A percentile compares a stretch with the other conserved stretches of the same genome.
Conservation (phyloP, 169 alveolate species). For the Eimeria mitis region DNA sequence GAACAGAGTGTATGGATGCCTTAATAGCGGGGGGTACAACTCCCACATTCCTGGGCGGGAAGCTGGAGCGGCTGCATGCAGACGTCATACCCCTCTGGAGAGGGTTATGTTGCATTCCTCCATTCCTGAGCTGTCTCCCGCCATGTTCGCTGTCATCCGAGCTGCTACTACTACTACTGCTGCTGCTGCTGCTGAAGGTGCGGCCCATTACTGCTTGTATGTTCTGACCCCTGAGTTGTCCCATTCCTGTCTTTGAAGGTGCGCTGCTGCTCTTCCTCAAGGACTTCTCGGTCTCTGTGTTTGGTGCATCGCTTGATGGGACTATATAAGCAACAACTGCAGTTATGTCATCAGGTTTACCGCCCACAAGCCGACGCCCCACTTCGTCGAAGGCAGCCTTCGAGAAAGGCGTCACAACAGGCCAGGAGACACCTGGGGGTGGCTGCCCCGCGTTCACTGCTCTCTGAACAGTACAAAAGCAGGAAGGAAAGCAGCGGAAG, state of each 20-base stretch:
- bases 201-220: not conserved
- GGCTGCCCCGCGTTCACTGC: conserved; percentile 62
- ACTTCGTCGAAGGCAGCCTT: conserved; percentile 84
- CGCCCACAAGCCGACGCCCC: conserved; percentile 86
- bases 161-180: not conserved
- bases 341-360: conserved; percentile 88
- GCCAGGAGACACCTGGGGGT: conserved; percentile 49
- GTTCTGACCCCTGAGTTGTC: not conserved
- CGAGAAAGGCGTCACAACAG: conserved; percentile 84
- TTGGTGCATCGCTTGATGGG: not conserved
- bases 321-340: conserved; percentile 86
- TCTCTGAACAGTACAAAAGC: not conserved
- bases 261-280: not conserved
- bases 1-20: conserved; percentile 56
- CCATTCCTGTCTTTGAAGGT: not conserved
- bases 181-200: not conserved
- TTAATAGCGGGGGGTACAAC: conserved; percentile 28
- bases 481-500: conserved; percentile 10
- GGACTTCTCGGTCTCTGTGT: not conserved
- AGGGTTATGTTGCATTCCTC: not conserved
- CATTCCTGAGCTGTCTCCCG: not conserved
- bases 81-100: not conserved
- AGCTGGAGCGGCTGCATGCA: conserved; percentile 27
- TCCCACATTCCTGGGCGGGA: conserved; percentile 57
- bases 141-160: not conserved